phyloP scores from a whole-genome alignment of 2,329 filamentous ascomycete species.

The Fusarium newnesense region DNA sequence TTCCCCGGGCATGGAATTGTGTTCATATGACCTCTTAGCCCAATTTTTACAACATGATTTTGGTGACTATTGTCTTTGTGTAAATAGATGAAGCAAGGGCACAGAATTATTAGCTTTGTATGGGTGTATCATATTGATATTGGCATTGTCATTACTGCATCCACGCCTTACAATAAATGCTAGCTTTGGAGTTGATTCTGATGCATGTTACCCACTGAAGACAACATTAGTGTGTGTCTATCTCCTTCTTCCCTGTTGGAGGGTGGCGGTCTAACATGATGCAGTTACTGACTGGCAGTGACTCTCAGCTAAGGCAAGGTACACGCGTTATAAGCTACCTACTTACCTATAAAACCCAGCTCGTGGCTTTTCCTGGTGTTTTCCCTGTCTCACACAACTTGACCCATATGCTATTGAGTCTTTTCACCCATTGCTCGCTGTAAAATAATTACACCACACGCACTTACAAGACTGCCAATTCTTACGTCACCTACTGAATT shows the following conservation, averaged over 20 bases:
- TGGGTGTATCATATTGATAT: not conserved
- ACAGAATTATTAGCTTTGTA: not conserved
- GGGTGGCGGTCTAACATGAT: constrained; percentile 38
- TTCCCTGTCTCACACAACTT: constrained; percentile 5
- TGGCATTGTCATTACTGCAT: constrained; percentile 21
- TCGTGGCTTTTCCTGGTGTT: constrained; percentile 29
- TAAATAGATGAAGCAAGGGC: not conserved
- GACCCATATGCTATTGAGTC: not conserved
- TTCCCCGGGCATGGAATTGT: constrained; percentile 24
- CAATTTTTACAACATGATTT: constrained; percentile 11
- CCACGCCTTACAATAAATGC: constrained; percentile 20
- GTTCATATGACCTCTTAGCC: constrained; percentile 32
- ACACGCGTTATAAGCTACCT: not conserved
- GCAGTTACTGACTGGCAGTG: not conserved
- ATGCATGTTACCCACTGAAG: constrained; percentile 29
- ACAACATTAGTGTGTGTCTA: constrained; percentile 12
- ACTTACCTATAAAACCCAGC: constrained; percentile 2
- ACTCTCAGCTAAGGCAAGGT: constrained; percentile 13
- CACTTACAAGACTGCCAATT: not conserved
- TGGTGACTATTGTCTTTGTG: not conserved
- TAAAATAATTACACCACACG: not conserved
- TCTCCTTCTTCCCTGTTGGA: constrained; percentile 25
- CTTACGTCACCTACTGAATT: constrained; percentile 3
- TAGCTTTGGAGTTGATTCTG: constrained; percentile 6
- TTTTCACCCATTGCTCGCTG: constrained; percentile 1